Percentiles rank a stretch among this genome's conserved stretches.
These are phyloP conservation scores for Phytophthora ramorum DNA, from an alignment of 352 stramenopile genomes.

Conservation along the genomic window DNA sequence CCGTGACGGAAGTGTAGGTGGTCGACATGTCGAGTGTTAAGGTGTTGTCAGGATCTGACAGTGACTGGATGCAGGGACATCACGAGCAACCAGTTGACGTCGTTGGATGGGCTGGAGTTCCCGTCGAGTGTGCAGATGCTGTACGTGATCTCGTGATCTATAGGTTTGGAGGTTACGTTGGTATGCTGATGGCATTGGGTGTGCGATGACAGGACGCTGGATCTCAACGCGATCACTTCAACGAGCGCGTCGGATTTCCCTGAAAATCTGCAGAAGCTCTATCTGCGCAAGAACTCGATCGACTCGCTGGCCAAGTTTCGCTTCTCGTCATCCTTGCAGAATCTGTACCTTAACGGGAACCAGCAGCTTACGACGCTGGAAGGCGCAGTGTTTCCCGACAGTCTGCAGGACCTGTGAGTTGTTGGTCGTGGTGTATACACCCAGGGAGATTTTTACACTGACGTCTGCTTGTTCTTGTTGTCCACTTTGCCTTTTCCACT, in stretches of 20 bases:
- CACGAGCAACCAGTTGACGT: slow-evolving; percentile 40
- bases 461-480: slow-evolving; percentile 12
- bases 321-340: slow-evolving; percentile 34
- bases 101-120: slow-evolving; percentile 33
- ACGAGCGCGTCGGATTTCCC: slow-evolving; percentile 33
- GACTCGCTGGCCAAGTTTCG: slow-evolving; percentile 38
- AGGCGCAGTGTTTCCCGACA: slow-evolving; percentile 50
- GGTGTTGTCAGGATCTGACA: slow-evolving; percentile 18
- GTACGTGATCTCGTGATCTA: slow-evolving; percentile 17
- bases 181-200: slow-evolving; percentile 18
- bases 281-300: slow-evolving; percentile 45
- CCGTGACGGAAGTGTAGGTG: slow-evolving; percentile 52
- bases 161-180: not conserved
- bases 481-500: slow-evolving; percentile 17
- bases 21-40: not conserved
- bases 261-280: slow-evolving; percentile 27
- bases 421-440: not conserved
- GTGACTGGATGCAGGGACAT: slow-evolving; percentile 18
- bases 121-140: slow-evolving; percentile 30
- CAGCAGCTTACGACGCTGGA: slow-evolving; percentile 46
- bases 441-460: not conserved
- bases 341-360: slow-evolving; percentile 53
- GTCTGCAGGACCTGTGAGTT: slow-evolving; percentile 42
- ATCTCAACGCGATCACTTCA: slow-evolving; percentile 31
- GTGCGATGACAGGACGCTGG: slow-evolving; percentile 23